Base-by-base conservation (phyloP, 768 basidiomycete species). In the Chalciporus piperatus region DNA sequence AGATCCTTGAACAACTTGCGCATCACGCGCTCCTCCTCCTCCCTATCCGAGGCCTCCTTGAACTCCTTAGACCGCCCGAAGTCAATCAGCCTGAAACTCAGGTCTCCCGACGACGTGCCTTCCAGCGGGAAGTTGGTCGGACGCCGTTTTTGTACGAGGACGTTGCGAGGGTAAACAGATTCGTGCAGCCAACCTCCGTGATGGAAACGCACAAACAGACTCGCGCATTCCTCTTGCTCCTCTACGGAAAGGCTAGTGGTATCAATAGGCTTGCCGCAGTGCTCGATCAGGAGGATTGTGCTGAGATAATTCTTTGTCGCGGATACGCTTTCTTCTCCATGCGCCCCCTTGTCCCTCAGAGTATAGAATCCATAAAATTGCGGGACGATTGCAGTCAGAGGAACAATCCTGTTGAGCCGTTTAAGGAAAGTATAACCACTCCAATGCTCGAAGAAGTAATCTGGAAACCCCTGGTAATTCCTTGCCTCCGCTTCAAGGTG, bases 301-400 rank as follows among this genome's bases (percentile, higher is more conserved):
- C 72, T 74, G 9, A 69, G 54, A 51, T 59, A 59, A 37, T 5
- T 5, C 1, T 8, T n/a, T 3, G 6, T 4, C 16, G 16, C 16
- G 16, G 40, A 2, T 2, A 11, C 25, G 3, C 32, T 10, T 32
- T 32, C 32, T n/a, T 37, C n/a, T 6, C 14, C 16, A 6, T 12
- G 2, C 8, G 1, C 3, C 1, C 1, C 3, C 1, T 17, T 7
- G 68, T 16, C 2, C 37, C 40, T 14, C 1, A 71, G 72, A 0
- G 58, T 60, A 55, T 85, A 86, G 64, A 80, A 82, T 1, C 85
- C 84, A 57, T 81, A 86, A 63, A 77, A 86, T 61, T 84, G 82
- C 0, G 85, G 84, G 3, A 81, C 78, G 42, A 84, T 42, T 0
- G 84, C 74, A 6, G 72, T 68, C 3, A 78, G 67, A 3, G 80